Conservation (phyloP, 164 flowering plant species). For the Magnolia officinalis region DNA sequence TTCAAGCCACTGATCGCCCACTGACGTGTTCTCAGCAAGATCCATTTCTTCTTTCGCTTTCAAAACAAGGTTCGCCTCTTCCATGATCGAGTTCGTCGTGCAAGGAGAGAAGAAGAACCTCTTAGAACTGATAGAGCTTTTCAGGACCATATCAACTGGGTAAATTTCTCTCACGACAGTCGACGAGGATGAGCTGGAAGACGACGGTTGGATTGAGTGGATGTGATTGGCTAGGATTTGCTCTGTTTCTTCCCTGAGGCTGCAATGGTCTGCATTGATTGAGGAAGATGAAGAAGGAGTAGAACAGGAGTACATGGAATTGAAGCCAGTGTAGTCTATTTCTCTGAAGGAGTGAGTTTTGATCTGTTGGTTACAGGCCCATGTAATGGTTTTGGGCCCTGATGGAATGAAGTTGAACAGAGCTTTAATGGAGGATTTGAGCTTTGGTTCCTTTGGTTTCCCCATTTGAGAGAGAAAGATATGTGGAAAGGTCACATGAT, state of each 20-base stretch:
- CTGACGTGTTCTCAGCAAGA: background rate
- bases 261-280: background rate
- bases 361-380: slow-evolving; percentile 18
- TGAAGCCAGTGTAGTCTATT: slow-evolving; percentile 10
- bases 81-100: slow-evolving; percentile 19
- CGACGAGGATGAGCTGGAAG: slow-evolving; percentile 1
- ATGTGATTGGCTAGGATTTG: background rate
- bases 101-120: slow-evolving; percentile 22
- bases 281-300: background rate
- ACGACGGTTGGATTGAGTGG: background rate
- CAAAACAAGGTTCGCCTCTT: background rate
- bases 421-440: slow-evolving; percentile 17
- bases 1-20: background rate
- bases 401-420: slow-evolving; percentile 11
- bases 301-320: slow-evolving; percentile 10
- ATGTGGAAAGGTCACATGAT: background rate
- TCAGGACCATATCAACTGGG: background rate
- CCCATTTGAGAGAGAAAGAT: slow-evolving; percentile 14
- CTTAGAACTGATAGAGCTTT: slow-evolving; percentile 5
- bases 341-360: slow-evolving; percentile 24
- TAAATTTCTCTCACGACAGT: background rate
- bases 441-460: slow-evolving; percentile 6
- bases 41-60: background rate
- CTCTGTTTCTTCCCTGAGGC: background rate
- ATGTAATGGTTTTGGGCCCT: slow-evolving; percentile 12